phyloP scores from a whole-genome alignment of 2,329 filamentous ascomycete species.

The Chaetomium sp. region DNA sequence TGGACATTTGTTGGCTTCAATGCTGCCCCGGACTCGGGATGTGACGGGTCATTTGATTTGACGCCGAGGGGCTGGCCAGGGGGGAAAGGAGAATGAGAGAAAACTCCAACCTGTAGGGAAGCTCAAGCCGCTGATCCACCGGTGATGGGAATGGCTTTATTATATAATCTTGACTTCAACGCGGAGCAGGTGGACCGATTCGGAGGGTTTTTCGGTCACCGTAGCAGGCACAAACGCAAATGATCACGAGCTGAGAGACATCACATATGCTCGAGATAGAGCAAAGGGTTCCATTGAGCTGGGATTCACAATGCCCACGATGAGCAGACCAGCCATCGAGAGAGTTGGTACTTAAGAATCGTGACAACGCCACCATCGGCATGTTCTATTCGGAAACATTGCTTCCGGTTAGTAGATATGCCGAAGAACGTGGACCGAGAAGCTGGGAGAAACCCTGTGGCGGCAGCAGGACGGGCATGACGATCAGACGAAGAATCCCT shows the following conservation, averaged over 20 bases:
- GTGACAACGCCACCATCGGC: not conserved
- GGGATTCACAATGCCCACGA: too few relatives aligned
- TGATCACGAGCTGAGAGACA: not conserved
- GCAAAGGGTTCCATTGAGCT: too few relatives aligned
- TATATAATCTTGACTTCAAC: not conserved
- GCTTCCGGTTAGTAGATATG: not conserved
- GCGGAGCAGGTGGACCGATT: not conserved
- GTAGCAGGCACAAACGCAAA: not conserved
- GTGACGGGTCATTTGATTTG: not conserved
- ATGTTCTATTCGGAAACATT: not conserved
- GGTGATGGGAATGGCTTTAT: not conserved
- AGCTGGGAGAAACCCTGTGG: not conserved
- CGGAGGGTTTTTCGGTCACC: not conserved
- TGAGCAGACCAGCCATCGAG: too few relatives aligned
- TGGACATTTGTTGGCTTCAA: not conserved
- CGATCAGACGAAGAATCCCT: not conserved
- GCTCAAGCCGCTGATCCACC: not conserved
- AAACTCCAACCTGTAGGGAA: not conserved
- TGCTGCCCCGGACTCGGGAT: not conserved
- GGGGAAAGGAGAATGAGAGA: not conserved
- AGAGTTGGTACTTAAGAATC: not conserved
- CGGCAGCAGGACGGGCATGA: not conserved
- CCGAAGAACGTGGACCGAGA: not conserved
- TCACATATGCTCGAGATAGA: not conserved
- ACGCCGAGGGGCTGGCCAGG: not conserved